Percentiles rank a stretch among this genome's conserved stretches.
Evolutionary conservation across 2,329 filamentous ascomycete genomes (phyloP).

Genomic region (Aciculosporium take): DNA sequence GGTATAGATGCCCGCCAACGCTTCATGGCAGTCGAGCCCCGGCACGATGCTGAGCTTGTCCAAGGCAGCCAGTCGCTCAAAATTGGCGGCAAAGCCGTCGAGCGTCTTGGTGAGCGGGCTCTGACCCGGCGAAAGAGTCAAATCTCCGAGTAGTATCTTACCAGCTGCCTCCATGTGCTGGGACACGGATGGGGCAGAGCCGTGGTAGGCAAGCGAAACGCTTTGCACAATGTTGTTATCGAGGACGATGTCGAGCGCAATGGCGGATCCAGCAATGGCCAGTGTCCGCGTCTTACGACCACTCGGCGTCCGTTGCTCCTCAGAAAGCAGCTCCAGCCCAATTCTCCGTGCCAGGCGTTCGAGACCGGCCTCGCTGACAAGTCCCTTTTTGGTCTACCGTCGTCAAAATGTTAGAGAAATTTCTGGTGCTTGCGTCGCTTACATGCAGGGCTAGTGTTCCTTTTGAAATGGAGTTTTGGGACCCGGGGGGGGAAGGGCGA

Average conservation of each 20-base stretch:
- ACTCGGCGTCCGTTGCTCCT: conserved; percentile 32
- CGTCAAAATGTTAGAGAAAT: background rate
- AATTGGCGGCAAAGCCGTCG: conserved; percentile 55
- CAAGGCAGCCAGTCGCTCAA: conserved; percentile 53
- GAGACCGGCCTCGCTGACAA: conserved; percentile 62
- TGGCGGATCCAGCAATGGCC: conserved; percentile 46
- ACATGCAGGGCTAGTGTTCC: no score
- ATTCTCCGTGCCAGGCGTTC: conserved; percentile 53
- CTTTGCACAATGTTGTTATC: conserved; percentile 47
- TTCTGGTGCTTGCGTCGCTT: no score
- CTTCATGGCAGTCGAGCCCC: conserved; percentile 62
- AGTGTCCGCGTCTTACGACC: conserved; percentile 39
- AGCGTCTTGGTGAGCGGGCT: conserved; percentile 56
- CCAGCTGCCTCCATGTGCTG: conserved; percentile 48
- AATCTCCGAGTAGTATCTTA: conserved; percentile 49
- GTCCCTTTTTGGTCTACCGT: conserved; percentile 35
- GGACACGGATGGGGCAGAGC: conserved; percentile 41
- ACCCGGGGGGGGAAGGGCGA: no score
- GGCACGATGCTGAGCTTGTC: conserved; percentile 58
- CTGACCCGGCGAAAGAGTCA: conserved; percentile 44
- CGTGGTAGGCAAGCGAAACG: conserved; percentile 49
- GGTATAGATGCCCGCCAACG: conserved; percentile 57
- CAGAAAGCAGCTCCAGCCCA: conserved; percentile 51
- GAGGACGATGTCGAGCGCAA: conserved; percentile 48
- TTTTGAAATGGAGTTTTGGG: background rate